Conservation (phyloP, 179 eudicot genomes). For the Monotropa hypopitys region DNA sequence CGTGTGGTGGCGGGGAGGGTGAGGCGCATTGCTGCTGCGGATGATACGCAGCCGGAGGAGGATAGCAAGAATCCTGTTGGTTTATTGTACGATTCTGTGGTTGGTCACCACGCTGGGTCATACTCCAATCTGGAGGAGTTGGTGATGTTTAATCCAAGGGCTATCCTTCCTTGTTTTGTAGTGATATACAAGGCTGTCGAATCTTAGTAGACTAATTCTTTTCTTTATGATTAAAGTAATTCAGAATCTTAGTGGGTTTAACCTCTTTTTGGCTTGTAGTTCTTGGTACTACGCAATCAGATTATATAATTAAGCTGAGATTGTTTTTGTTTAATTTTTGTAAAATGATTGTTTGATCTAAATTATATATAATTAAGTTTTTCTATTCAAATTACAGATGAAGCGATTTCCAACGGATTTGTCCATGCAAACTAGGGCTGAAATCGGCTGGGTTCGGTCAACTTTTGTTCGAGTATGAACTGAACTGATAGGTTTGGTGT, state of each 20-base stretch:
- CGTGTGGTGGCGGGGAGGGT: conserved; percentile 85
- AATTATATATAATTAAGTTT: too few species aligned
- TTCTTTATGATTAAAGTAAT: neutral
- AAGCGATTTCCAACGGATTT: too few species aligned
- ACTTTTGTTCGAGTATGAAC: too few species aligned
- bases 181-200: conserved; percentile 65
- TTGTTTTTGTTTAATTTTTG: too few species aligned
- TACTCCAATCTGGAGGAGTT: conserved; percentile 78
- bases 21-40: conserved; percentile 31
- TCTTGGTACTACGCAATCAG: neutral
- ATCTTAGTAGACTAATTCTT: conserved; percentile 7
- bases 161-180: conserved; percentile 88
- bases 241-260: neutral
- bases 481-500: too few species aligned
- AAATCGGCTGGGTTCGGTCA: too few species aligned
- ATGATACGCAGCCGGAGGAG: conserved; percentile 18
- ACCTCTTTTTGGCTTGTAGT: neutral
- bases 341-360: too few species aligned
- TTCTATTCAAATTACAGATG: too few species aligned
- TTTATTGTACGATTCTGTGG: conserved; percentile 54
- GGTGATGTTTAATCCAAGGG: conserved; percentile 54
- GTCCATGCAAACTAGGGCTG: too few species aligned
- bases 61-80: conserved; percentile 21
- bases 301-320: too few species aligned
- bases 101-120: conserved; percentile 37